Evolutionary conservation across 1,284 basidiomycete genomes (phyloP), one percentile per base, ranked within the genome.

Genomic region (Puccinia horiana): DNA sequence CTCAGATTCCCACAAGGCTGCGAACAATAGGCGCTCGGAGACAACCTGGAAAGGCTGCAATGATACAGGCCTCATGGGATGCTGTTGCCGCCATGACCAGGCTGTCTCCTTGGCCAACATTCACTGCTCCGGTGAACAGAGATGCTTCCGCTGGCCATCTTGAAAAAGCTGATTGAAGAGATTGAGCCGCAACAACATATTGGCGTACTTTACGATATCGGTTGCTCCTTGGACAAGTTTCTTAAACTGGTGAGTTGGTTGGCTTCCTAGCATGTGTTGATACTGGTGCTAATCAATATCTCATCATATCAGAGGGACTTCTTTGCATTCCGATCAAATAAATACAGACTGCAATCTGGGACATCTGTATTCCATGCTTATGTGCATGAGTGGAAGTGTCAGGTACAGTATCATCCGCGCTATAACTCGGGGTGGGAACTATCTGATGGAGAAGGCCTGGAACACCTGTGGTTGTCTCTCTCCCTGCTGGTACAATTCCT

Each of bases 381-480:
- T 78, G 80, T 67, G 0, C 80, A 82, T 67, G 49, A 76, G 23
- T 82, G 80, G 80, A 69, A 61, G 5, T 82, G 80, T 44, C 80
- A 82, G 40, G 40, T 77, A 1, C 3, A 42, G 18, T 76, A 35
- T 8, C 58, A 77, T 65, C 80, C 80, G 1, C 49, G 56, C 9
- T 76, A 77, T 44, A 67, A 54, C 23, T 11, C 11, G 0, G 75
- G 49, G 5, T 82, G 73, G 73, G 80, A 54, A 5, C 37, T 76
- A 9, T 76, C 54, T 0, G 74, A 76, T 61, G 37, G 74, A 12
- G 74, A 76, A 26, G 74, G 74, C 0, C 44, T 75, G 14, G 73
- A 82, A 70, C 14, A 76, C 12, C 56, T 82, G 23, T 82, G 81
- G 81, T 82, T 81, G 52, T 67, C 35, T 40, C 37, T 78, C 0